Conservation (phyloP, 1,139 yeast species). For the Saccharomyces pastorianus region DNA sequence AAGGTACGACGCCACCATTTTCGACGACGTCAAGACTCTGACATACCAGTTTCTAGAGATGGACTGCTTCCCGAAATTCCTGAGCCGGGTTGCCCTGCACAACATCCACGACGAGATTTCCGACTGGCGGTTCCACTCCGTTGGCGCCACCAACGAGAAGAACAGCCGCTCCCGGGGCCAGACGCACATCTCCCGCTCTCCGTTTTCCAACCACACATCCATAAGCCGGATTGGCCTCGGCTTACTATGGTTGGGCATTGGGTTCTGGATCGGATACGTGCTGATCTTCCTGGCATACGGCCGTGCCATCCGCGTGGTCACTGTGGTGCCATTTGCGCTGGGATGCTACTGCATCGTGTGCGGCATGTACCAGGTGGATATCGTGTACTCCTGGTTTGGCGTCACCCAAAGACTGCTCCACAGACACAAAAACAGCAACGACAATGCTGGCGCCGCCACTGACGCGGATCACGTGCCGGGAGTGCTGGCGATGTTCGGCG, state of each 20-base stretch:
- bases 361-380: conserved; percentile 74
- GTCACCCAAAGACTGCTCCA: conserved; percentile 44
- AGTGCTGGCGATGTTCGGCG: conserved; percentile 25
- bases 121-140: conserved; percentile 28
- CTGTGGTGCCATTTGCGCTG: conserved; percentile 63
- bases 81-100: conserved; percentile 71
- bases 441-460: conserved; percentile 8
- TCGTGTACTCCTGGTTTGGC: conserved; percentile 67
- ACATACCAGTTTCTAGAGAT: conserved; percentile 85
- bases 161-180: not conserved
- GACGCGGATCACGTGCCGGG: conserved; percentile 14
- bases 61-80: conserved; percentile 82
- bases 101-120: conserved; percentile 57
- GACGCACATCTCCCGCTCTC: not conserved
- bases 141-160: conserved; percentile 1
- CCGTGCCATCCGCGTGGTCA: conserved; percentile 62
- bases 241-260: conserved; percentile 63
- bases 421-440: conserved; percentile 14
- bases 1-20: conserved; percentile 89
- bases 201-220: conserved; percentile 33
- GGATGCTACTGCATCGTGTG: conserved; percentile 68
- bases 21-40: conserved; percentile 72
- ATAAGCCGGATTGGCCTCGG: conserved; percentile 42
- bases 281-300: conserved; percentile 64
- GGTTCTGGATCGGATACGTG: conserved; percentile 83